Base-by-base conservation (phyloP, 371 early-diverging fungal genomes). In the Syncephalastrum sp. region DNA sequence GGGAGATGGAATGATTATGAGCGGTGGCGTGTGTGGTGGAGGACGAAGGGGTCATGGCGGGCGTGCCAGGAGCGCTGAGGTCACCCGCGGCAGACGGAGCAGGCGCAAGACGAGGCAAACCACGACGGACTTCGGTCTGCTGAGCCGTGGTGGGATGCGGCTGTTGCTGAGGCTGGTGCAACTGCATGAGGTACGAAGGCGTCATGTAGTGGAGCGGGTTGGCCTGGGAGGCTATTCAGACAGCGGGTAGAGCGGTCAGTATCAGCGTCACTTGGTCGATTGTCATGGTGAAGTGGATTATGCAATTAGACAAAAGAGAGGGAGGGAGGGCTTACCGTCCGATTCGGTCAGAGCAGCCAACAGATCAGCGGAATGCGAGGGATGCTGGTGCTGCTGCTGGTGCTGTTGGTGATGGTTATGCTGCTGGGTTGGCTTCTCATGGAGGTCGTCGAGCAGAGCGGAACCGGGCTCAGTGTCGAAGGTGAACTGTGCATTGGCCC, bases 401-500 rank as follows among this genome's bases (percentile, higher is more conserved):
- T 33, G 38, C 38, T 33, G 38, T 2, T 33, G 38, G 2, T 33
- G 38, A 8, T 57, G 44, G 12, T 58, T 51, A 42, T 58, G 43
- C n/a, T 42, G 21, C 41, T 68, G 59, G 4, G 56, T 38, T 5
- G 47, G 42, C 4, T 47, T 48, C 19, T 57, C 52, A 5, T 46
- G 47, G 41, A 59, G 59, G 19, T 76, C 74, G 41, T 70, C 67
- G 6, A 64, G 55, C 7, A 73, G 52, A 24, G 77, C 77, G 14
- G 73, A 63, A 21, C 74, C 74, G 41, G 82, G 81, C 14, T 73
- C 64, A 47, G 67, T 74, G 57, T 89, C 89, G 50, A 84, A 83
- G 42, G 81, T 83, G 64, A 89, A 88, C 64, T 88, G 85, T 17
- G 87, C 85, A 60, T 85, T 87, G 17, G 89, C 81, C 91, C 91